These are phyloP conservation scores for Emiliania huxleyi DNA, from an alignment of 78 protist species.

Conservation along the genomic window DNA sequence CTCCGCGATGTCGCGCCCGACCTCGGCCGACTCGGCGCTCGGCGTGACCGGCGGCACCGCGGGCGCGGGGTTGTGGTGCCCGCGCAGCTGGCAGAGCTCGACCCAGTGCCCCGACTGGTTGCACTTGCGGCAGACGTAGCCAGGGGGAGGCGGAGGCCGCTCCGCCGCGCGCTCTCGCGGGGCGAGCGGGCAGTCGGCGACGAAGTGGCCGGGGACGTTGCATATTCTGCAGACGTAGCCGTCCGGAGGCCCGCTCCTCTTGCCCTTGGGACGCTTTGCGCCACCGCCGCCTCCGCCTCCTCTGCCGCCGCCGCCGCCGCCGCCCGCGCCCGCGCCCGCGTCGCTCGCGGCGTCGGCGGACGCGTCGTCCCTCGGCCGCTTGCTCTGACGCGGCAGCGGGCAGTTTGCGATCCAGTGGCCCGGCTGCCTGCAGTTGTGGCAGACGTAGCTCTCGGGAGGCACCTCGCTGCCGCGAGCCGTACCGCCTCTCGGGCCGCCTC, in stretches of 20 bases:
- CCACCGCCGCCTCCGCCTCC: too few relatives aligned
- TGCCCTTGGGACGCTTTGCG: not conserved
- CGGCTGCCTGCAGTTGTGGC: too few relatives aligned
- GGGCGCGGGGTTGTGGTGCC: not conserved
- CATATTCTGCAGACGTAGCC: not conserved
- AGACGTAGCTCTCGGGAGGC: too few relatives aligned
- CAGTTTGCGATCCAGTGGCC: too few relatives aligned
- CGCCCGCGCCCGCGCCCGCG: too few relatives aligned
- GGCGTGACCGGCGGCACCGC: not conserved
- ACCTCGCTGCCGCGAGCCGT: too few relatives aligned
- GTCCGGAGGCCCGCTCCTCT: not conserved
- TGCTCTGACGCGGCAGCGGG: too few relatives aligned
- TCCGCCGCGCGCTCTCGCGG: not conserved
- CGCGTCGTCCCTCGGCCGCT: too few relatives aligned
- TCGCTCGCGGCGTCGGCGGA: too few relatives aligned
- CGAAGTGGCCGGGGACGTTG: not conserved
- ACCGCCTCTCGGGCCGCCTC: too few relatives aligned
- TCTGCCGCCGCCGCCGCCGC: too few relatives aligned
- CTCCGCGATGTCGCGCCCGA: not conserved
- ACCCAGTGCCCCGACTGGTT: not conserved
- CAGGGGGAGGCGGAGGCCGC: not conserved
- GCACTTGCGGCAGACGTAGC: not conserved
- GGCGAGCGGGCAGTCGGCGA: not conserved
- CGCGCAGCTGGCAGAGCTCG: not conserved
- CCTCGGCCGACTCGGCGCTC: not conserved